These are phyloP conservation scores for Pseudozyma hubeiensis DNA, from an alignment of 1,284 basidiomycete species.

Conservation along the genomic window DNA sequence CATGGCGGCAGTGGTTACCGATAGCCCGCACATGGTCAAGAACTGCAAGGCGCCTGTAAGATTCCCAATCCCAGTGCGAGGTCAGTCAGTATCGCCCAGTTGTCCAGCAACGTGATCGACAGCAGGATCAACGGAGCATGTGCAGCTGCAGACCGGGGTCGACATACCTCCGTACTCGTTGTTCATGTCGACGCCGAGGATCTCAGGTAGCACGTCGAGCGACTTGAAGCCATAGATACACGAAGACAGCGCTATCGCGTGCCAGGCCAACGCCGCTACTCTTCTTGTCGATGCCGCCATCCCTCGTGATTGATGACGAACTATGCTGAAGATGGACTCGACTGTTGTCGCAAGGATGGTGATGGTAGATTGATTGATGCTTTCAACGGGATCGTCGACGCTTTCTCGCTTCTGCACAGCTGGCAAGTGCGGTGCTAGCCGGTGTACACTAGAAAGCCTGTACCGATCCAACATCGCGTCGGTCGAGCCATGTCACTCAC, in stretches of 20 bases:
- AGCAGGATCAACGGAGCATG: not conserved
- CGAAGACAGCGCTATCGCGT: constrained; percentile 27
- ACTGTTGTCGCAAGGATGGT: not conserved
- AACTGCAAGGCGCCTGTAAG: constrained; percentile 33
- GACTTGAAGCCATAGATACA: constrained; percentile 40
- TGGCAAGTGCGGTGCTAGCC: too few relatives aligned
- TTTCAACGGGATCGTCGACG: too few relatives aligned
- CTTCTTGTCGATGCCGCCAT: constrained; percentile 15
- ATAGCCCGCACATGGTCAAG: constrained; percentile 43
- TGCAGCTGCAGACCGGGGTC: too few relatives aligned
- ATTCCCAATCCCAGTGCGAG: too few relatives aligned
- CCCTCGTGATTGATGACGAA: not conserved
- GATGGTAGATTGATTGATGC: not conserved
- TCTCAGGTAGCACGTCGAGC: constrained; percentile 16
- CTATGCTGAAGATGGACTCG: too few relatives aligned
- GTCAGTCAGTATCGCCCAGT: too few relatives aligned
- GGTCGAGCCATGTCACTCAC: too few relatives aligned
- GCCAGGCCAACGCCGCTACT: constrained; percentile 19
- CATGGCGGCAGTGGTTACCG: constrained; percentile 17
- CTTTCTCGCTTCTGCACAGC: too few relatives aligned
- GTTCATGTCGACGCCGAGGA: constrained; percentile 21
- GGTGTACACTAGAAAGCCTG: too few relatives aligned
- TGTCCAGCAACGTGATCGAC: not conserved
- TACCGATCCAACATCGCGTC: too few relatives aligned
- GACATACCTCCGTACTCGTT: constrained; percentile 37